Percentiles rank a stretch among this genome's conserved stretches.
phyloP scores from a whole-genome alignment of 2,329 filamentous ascomycete species.

The Microsporum audouinii region DNA sequence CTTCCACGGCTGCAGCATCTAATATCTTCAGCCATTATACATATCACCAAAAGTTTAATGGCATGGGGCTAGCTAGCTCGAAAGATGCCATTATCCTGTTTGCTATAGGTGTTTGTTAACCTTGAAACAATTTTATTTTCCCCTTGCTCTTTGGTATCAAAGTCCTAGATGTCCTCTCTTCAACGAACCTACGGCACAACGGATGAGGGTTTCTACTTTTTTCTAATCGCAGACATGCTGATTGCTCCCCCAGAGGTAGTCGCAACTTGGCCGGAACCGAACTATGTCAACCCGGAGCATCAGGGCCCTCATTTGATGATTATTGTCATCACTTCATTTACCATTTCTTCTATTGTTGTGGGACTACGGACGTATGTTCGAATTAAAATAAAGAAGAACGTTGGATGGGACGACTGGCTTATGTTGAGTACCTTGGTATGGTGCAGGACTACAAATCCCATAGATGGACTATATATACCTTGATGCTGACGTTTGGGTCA shows the following conservation, averaged over 20 bases:
- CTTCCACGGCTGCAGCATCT: not conserved
- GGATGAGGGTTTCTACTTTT: not conserved
- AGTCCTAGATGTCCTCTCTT: not conserved
- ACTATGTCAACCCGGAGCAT: conserved; percentile 22
- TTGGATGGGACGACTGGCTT: conserved; percentile 16
- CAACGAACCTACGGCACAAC: not conserved
- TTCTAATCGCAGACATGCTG: conserved; percentile 8
- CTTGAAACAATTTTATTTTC: not conserved
- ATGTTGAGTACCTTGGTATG: conserved; percentile 15
- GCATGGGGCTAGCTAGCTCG: not conserved
- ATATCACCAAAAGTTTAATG: not conserved
- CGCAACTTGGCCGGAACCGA: conserved; percentile 21
- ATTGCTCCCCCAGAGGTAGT: conserved; percentile 13
- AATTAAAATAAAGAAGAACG: conserved; percentile 13
- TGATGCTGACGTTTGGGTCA: not conserved
- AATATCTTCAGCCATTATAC: not conserved
- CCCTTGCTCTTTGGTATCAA: not conserved
- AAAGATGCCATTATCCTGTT: not conserved
- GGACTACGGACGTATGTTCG: conserved; percentile 15
- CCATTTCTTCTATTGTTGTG: conserved; percentile 17
- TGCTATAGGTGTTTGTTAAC: not conserved
- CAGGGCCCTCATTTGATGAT: conserved; percentile 19
- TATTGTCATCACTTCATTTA: conserved; percentile 17
- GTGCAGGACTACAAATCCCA: not conserved
- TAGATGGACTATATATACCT: not conserved